phyloP scores from a whole-genome alignment of 352 stramenopile species.

The Phytophthora palmivora region DNA sequence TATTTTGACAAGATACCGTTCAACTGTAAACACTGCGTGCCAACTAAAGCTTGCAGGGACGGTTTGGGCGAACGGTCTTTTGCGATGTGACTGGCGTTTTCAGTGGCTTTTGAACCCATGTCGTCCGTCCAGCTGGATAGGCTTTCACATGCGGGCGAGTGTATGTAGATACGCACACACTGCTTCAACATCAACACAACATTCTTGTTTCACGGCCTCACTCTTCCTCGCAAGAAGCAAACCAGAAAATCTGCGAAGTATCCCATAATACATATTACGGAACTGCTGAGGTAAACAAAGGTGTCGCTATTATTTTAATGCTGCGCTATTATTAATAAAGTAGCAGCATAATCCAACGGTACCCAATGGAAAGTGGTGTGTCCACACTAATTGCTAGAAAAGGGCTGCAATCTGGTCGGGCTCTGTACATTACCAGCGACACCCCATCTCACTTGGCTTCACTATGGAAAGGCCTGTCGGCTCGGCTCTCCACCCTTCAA shows the following conservation, averaged over 20 bases:
- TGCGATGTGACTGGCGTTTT: no score
- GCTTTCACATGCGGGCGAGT: no score
- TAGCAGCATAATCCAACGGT: no score
- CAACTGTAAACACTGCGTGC: no score
- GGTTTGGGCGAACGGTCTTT: neutral
- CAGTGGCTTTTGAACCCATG: neutral
- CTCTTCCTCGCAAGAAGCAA: constrained; percentile 1
- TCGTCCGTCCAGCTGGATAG: no score
- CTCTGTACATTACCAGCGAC: constrained; percentile 17
- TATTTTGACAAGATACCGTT: neutral
- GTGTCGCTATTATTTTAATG: no score
- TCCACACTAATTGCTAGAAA: constrained; percentile 8
- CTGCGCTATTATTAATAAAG: no score
- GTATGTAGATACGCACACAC: no score
- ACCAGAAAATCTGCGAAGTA: neutral
- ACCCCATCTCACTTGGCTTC: constrained; percentile 10
- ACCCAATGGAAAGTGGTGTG: constrained; percentile 2
- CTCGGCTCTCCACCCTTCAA: constrained; percentile 22
- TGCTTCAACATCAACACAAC: no score
- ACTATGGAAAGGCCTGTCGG: constrained; percentile 8
- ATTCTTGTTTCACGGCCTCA: no score
- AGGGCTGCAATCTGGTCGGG: constrained; percentile 1
- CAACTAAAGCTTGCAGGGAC: neutral
- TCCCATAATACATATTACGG: constrained; percentile 4
- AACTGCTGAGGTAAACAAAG: neutral